Evolutionary conservation across 1,284 basidiomycete species (phyloP), one percentile per base, ranked within the genome.

Genomic region (Puccinia hordei): DNA sequence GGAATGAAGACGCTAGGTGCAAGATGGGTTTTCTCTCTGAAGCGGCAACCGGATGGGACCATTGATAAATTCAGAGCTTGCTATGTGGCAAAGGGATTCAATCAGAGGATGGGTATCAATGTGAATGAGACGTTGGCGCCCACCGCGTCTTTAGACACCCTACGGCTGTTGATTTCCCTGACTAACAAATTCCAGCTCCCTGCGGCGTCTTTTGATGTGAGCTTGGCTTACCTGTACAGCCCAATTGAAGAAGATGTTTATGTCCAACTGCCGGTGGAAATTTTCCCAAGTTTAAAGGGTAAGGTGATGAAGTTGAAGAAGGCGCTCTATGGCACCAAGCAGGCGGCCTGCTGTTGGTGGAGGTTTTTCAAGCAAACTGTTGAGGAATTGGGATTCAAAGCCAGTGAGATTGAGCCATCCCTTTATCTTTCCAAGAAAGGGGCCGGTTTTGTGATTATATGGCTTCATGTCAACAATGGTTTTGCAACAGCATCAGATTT

Each of bases 331-430:
- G 74, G 74, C 1, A 65, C 35, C 0, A 46, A 66, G 33, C 74
- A 76, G 33, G 59, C 74, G 2, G 74, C 59, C 27, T 0, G 73
- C 1, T 74, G 73, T n/a, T 61, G 73, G 73, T 74, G 73, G 73
- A n/a, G 41, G 5, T 49, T 41, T 19, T 61, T 74, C 24, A 27
- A 9, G 6, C 17, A 35, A 27, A 76, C 41, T 2, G 35, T 76
- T 6, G 33, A 33, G 3, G 9, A 38, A 1, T 1, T 76, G 13
- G 61, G 61, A 19, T 76, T 65, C 30, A 33, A 9, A 27, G 24
- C 38, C 0, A 76, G 57, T 15, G 41, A 65, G 27, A 8, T 59
- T 0, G 24, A 76, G 33, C 24, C 38, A 0, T 65, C 27, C 0
- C 27, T 76, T 6, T 76, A 76, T 30, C 27, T 66, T 30, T 66